Percentiles rank a stretch among this genome's conserved stretches.
Conservation (phyloP, 2,329 filamentous ascomycete genomes). For the Aphanoascus verrucosus region DNA sequence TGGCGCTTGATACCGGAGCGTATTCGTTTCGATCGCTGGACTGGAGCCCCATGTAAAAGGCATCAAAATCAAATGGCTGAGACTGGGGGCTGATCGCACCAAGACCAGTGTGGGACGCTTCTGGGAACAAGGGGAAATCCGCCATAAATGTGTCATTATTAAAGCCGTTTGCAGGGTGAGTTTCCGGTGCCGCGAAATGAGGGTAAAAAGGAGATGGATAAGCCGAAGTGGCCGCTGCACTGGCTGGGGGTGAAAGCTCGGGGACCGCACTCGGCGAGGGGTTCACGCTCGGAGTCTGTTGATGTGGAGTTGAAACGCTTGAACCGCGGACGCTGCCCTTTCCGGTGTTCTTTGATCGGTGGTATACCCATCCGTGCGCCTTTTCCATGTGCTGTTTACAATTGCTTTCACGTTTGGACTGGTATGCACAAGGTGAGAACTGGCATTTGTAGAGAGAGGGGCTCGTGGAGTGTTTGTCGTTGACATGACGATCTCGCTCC, state of each 20-base stretch:
- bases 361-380: constrained; percentile 79
- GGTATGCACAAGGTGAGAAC: constrained; percentile 77
- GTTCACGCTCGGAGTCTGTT: constrained; percentile 47
- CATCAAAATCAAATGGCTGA: constrained; percentile 20
- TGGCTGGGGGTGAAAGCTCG: constrained; percentile 42
- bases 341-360: constrained; percentile 85
- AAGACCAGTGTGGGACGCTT: constrained; percentile 17
- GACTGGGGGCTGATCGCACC: constrained; percentile 15
- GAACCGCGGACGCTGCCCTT: constrained; percentile 31
- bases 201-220: constrained; percentile 19
- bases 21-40: constrained; percentile 23
- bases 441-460: constrained; percentile 76
- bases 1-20: constrained; percentile 19
- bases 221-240: constrained; percentile 24
- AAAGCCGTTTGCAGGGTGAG: background rate
- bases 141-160: constrained; percentile 8
- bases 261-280: constrained; percentile 50
- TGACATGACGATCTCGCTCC: constrained; percentile 88
- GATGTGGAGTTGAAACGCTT: constrained; percentile 39
- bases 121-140: constrained; percentile 23
- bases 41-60: constrained; percentile 24
- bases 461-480: constrained; percentile 81
- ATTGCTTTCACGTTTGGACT: constrained; percentile 91
- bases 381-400: constrained; percentile 99
- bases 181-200: constrained; percentile 17